Evolutionary conservation across 2,329 filamentous ascomycete species (phyloP).

Genomic region (Aspergillus proliferans): DNA sequence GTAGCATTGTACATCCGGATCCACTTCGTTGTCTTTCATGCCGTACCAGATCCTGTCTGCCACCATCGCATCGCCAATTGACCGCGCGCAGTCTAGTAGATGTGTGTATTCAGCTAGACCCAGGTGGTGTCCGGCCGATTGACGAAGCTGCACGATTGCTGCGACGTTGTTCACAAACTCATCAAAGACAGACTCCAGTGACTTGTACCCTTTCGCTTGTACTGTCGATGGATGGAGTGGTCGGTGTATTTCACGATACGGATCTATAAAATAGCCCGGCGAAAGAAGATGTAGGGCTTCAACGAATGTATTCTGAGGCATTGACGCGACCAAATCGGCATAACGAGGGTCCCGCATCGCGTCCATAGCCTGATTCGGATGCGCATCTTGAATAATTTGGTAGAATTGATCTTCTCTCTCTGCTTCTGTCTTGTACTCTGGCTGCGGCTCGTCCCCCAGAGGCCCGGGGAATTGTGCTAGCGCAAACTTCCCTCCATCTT

Average conservation of each 20-base stretch:
- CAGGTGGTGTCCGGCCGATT: slow-evolving; percentile 29
- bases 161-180: slow-evolving; percentile 35
- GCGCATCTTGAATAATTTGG: slow-evolving; percentile 26
- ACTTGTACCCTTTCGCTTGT: slow-evolving; percentile 36
- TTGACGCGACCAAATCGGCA: slow-evolving; percentile 21
- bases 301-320: slow-evolving; percentile 55
- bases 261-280: slow-evolving; percentile 47
- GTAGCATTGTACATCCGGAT: slow-evolving; percentile 47
- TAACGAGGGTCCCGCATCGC: slow-evolving; percentile 28
- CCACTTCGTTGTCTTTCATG: slow-evolving; percentile 33
- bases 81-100: slow-evolving; percentile 47
- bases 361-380: slow-evolving; percentile 37
- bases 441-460: neutral
- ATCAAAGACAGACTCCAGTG: slow-evolving; percentile 32
- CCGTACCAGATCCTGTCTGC: slow-evolving; percentile 44
- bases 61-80: slow-evolving; percentile 40
- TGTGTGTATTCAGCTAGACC: slow-evolving; percentile 46
- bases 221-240: slow-evolving; percentile 46
- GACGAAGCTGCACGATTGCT: slow-evolving; percentile 34
- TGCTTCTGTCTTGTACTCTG: neutral
- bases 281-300: slow-evolving; percentile 59
- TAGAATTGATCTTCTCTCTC: slow-evolving; percentile 16
- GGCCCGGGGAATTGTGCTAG: neutral
- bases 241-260: slow-evolving; percentile 42
- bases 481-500: too few relatives aligned